Conservation (phyloP, 139 green algal genomes). For the Chlamydomonas sphaeroides region DNA sequence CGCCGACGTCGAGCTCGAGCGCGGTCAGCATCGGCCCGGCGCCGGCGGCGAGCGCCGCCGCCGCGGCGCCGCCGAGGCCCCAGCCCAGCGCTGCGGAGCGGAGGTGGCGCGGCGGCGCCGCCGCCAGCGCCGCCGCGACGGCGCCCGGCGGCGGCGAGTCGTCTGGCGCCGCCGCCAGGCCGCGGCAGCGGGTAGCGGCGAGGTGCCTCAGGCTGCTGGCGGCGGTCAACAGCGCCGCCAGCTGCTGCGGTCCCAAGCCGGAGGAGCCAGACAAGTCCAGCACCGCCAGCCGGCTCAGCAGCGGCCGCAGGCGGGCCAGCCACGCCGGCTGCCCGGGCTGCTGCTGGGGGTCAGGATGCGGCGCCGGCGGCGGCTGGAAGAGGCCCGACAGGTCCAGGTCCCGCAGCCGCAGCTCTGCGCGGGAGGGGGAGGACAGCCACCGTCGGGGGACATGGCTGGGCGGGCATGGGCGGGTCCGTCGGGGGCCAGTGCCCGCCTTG, state of each 20-base stretch:
- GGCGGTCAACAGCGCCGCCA: neutral
- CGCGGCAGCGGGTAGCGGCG: neutral
- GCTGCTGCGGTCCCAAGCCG: neutral
- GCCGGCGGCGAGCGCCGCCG: neutral
- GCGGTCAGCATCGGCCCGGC: neutral
- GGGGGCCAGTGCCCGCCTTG: too few relatives aligned
- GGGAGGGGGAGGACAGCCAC: neutral
- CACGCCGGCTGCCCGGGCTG: neutral
- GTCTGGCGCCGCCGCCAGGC: neutral
- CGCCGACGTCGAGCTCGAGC: conserved; percentile 28
- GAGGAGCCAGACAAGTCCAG: conserved; percentile 3
- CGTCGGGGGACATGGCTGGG: too few relatives aligned
- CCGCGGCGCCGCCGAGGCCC: neutral
- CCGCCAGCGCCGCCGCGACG: neutral
- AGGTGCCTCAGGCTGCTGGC: conserved; percentile 9
- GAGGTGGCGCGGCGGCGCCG: neutral
- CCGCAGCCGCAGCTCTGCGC: conserved; percentile 10
- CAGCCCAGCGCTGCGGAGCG: neutral
- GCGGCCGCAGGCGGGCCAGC: neutral
- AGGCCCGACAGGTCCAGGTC: neutral
- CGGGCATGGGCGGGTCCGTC: too few relatives aligned
- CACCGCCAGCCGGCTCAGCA: neutral
- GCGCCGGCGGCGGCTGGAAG: neutral
- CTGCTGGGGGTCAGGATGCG: neutral
- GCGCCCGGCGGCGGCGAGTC: neutral